Evolutionary conservation across 179 eudicot genomes (phyloP).

Genomic region (Spinacia oleracea): DNA sequence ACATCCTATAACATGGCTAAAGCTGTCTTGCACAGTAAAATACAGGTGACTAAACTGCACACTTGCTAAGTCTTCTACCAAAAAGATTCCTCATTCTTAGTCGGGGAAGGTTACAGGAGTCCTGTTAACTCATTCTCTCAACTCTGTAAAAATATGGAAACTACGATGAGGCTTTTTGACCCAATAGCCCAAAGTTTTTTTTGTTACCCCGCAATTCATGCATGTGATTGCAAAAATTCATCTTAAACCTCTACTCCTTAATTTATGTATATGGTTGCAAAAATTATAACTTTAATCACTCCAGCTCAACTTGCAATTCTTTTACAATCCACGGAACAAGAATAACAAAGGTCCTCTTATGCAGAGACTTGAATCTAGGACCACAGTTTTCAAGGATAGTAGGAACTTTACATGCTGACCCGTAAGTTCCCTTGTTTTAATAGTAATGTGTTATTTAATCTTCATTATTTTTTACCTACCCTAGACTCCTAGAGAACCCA

Average conservation of each 20-base stretch:
- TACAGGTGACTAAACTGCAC: not conserved
- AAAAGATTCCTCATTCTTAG: not conserved
- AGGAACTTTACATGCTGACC: not conserved
- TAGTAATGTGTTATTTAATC: no score
- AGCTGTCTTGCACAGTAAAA: not conserved
- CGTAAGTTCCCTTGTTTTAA: not conserved
- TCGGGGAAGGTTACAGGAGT: not conserved
- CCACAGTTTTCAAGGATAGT: not conserved
- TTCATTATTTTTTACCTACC: not conserved
- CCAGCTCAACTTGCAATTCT: no score
- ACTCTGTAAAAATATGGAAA: not conserved
- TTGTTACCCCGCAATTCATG: not conserved
- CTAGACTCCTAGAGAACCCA: no score
- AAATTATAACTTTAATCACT: no score
- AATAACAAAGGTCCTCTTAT: no score
- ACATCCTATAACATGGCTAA: not conserved
- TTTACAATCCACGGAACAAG: no score
- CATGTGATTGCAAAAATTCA: not conserved
- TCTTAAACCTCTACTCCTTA: not conserved
- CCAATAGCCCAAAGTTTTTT: not conserved
- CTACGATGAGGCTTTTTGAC: no score
- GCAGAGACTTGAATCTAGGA: not conserved
- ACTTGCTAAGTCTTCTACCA: not conserved
- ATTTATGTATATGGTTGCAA: no score
- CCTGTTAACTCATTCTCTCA: not conserved